Evolutionary conservation across 495 filamentous ascomycete species (phyloP).

Genomic region (Darksidea phi): DNA sequence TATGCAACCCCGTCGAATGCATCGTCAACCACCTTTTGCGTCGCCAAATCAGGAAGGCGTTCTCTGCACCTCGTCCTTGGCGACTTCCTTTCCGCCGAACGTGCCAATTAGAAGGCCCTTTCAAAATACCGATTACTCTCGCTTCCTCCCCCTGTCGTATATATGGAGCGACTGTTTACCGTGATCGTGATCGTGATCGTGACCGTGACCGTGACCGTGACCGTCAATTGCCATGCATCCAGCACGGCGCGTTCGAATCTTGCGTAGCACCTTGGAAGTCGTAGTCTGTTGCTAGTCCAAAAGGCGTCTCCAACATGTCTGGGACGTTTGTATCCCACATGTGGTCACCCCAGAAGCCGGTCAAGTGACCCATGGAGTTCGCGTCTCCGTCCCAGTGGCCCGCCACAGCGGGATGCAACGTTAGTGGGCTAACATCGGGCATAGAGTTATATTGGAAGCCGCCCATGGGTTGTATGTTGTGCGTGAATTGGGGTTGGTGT

Average conservation of each 20-base stretch:
- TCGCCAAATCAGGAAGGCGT: slow-evolving; percentile 1
- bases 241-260: slow-evolving; percentile 27
- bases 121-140: neutral
- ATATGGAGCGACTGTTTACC: neutral
- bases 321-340: slow-evolving; percentile 41
- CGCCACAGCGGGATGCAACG: slow-evolving; percentile 17
- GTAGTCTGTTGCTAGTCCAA: slow-evolving; percentile 26
- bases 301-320: slow-evolving; percentile 36
- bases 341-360: slow-evolving; percentile 42
- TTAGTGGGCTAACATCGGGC: slow-evolving; percentile 17
- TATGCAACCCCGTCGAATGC: neutral
- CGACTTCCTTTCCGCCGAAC: slow-evolving; percentile 7
- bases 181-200: neutral
- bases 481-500: slow-evolving; percentile 1
- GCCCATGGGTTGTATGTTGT: neutral
- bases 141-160: neutral
- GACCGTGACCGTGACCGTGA: too few species aligned
- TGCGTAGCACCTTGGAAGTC: slow-evolving; percentile 31
- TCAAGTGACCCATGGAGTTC: slow-evolving; percentile 23
- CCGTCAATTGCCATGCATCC: slow-evolving; percentile 36
- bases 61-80: neutral
- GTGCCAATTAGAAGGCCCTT: neutral
- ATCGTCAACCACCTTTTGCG: neutral
- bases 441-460: slow-evolving; percentile 23
- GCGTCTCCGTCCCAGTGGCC: slow-evolving; percentile 20